Percentiles rank a stretch among this genome's conserved stretches.
phyloP scores from a whole-genome alignment of 345 rosid genomes.

The Psidium friedrichsthalianum region DNA sequence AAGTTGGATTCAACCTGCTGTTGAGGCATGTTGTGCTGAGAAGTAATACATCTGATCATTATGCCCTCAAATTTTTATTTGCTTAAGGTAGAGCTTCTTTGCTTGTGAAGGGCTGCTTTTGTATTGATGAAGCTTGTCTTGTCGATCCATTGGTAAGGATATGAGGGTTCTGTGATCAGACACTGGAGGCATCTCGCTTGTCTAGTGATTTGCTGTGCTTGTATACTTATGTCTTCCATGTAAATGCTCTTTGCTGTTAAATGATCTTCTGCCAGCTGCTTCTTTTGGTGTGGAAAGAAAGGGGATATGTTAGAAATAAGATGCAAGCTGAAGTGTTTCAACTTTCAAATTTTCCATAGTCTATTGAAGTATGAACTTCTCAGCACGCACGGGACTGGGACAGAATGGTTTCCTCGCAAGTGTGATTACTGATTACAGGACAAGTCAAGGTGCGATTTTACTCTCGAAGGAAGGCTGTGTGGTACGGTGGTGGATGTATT shows the following conservation, averaged over 20 bases:
- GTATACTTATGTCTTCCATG: neutral
- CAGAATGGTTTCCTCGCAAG: neutral
- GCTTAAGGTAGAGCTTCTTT: neutral
- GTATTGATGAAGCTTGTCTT: neutral
- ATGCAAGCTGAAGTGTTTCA: neutral
- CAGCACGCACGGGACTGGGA: neutral
- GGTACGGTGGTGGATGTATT: neutral
- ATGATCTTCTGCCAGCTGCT: neutral
- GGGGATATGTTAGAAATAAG: neutral
- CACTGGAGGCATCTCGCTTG: neutral
- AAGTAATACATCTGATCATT: neutral
- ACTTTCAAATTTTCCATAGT: neutral
- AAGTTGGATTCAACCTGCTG: neutral
- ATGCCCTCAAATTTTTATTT: neutral
- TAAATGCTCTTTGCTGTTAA: neutral
- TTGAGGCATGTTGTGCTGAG: neutral
- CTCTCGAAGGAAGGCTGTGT: neutral
- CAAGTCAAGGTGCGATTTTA: neutral
- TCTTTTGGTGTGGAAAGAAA: neutral
- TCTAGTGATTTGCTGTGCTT: neutral
- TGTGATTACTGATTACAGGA: neutral
- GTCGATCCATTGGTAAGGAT: neutral
- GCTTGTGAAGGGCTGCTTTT: neutral
- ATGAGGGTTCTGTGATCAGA: neutral
- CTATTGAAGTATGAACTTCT: neutral